Evolutionary conservation across 2,329 filamentous ascomycete species (phyloP), one percentile per base, ranked within the genome.

Genomic region (Aspergillus amoenus): DNA sequence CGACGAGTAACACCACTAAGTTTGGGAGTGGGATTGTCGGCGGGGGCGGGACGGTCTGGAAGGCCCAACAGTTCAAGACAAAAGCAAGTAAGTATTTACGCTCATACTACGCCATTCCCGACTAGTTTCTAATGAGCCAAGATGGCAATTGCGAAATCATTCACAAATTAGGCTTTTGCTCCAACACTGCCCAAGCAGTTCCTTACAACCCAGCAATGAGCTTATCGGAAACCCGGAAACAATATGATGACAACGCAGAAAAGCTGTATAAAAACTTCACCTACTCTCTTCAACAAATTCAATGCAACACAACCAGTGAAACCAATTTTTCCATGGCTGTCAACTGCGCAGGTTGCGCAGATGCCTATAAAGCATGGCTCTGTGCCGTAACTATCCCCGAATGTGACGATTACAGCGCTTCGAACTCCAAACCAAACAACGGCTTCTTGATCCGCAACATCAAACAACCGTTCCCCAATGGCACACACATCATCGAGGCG

Each of bases 341-440:
- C 42, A 84, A 76, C 64, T 99, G 94, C 78, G 74, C 79, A 43
- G 84, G 95, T 73, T 99, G 94, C 75, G 84, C 80, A 15, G 68
- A 71, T 1, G 91, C 91, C 8, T 99, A 99, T 82, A 97, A 95
- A 73, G 81, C 87, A 68, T 99, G 94, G 94, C 86, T 99, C 18
- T 99, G 94, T 78, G 89, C 91, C 22, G 92, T 97, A 27, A 89
- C 87, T 15, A 94, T 99, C 60, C 94, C 94, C 1, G 89, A 93
- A 30, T 99, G 94, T 78, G 88, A 91, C 68, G 93, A 97, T 76
- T 94, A 90, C 50, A 84, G 81, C 48, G 66, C 51, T 3, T 40
- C 72, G 48, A 67, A 72, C 2, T 11, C 4, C 9, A 3, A 30
- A 30, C 27, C 27, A 30, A 78, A 80, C 13, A 52, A 79, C 2